Percentiles rank a stretch among this genome's conserved stretches.
Evolutionary conservation across 805 yeast genomes (phyloP).

Genomic region (Saccharomycopsis synnaedendra): DNA sequence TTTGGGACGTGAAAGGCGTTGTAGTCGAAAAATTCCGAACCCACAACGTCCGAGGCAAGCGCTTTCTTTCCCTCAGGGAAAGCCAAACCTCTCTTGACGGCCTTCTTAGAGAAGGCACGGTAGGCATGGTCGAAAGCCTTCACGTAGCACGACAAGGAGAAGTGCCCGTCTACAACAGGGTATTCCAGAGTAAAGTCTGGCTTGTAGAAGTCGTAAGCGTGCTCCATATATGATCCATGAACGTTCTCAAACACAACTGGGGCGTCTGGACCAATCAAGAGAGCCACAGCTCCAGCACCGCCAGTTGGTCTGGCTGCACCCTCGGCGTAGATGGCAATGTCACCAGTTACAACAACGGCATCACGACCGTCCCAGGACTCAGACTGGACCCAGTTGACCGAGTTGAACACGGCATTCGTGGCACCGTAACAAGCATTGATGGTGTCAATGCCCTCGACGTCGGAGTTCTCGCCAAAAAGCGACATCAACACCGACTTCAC

Average conservation of each 20-base stretch:
- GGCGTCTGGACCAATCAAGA: constrained; percentile 94
- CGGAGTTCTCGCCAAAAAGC: constrained; percentile 77
- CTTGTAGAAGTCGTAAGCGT: constrained; percentile 96
- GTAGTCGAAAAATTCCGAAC: constrained; percentile 73
- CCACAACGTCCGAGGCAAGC: constrained; percentile 45
- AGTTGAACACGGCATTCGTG: constrained; percentile 86
- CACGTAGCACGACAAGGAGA: constrained; percentile 85
- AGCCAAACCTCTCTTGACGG: constrained; percentile 35
- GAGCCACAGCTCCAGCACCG: constrained; percentile 95
- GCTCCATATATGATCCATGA: constrained; percentile 92
- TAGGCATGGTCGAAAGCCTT: constrained; percentile 87
- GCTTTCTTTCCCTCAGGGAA: constrained; percentile 20
- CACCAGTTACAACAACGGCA: constrained; percentile 95
- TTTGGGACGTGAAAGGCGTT: constrained; percentile 97
- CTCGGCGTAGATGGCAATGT: constrained; percentile 92
- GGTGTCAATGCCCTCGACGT: constrained; percentile 93
- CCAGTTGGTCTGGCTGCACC: constrained; percentile 99
- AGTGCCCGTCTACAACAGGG: constrained; percentile 97
- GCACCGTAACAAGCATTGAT: constrained; percentile 98
- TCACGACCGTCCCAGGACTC: constrained; percentile 97
- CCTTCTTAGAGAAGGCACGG: constrained; percentile 69
- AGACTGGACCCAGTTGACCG: constrained; percentile 93
- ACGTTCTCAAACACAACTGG: constrained; percentile 85
- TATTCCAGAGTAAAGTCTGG: constrained; percentile 95
- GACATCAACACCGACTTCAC: constrained; percentile 95